phyloP scores from a whole-genome alignment of 257 asterid genomes.

The Primulina eburnea region DNA sequence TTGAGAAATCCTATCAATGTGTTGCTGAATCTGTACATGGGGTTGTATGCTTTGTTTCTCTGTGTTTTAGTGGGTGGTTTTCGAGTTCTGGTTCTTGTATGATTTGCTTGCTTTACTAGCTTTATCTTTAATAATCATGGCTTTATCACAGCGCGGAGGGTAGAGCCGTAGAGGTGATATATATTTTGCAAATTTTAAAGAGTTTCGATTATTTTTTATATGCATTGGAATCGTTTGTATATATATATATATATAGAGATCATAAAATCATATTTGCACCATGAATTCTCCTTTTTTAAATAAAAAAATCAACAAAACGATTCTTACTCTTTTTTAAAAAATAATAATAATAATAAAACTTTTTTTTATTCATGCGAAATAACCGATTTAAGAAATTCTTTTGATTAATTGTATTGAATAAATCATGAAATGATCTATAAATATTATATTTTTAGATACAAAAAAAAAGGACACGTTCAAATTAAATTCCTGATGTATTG shows the following conservation, averaged over 20 bases:
- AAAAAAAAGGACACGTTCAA: no score
- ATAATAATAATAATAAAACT: no score
- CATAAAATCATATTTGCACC: not conserved
- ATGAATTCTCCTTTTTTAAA: not conserved
- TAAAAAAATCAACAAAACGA: not conserved
- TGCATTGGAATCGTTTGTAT: not conserved
- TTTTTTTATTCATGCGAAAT: not conserved
- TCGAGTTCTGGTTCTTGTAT: not conserved
- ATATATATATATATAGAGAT: not conserved
- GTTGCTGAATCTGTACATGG: conserved; percentile 83
- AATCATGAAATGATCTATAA: no score
- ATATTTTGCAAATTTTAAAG: not conserved
- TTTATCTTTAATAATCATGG: conserved; percentile 19
- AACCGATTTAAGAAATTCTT: no score
- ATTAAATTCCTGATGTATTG: not conserved
- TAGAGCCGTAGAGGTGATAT: not conserved
- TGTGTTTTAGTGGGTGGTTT: conserved; percentile 9
- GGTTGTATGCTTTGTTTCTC: not conserved
- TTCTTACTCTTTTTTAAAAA: no score
- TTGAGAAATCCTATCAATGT: conserved; percentile 83
- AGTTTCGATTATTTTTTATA: no score
- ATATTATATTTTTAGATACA: no score
- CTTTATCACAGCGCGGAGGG: conserved; percentile 11
- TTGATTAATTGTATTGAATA: no score
- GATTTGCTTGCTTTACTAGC: not conserved